A percentile compares a stretch with the other conserved stretches of the same genome.
Conservation (phyloP, 257 asterid genomes). For the Mitragyna speciosa region DNA sequence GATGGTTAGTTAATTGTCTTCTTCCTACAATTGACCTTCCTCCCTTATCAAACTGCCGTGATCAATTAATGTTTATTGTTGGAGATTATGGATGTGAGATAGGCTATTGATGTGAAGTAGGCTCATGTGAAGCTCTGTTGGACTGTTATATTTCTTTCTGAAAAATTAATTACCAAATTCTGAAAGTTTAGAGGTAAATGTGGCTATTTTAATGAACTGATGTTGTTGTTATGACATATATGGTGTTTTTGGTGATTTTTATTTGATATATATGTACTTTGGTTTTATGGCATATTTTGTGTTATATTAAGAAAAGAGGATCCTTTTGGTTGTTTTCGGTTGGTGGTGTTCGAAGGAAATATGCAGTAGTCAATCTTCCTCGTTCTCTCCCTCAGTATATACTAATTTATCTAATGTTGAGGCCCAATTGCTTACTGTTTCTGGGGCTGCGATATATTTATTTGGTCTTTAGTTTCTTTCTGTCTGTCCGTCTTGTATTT, state of each 20-base stretch:
- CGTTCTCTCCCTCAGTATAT: not conserved
- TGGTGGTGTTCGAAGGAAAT: not conserved
- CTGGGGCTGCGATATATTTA: not conserved
- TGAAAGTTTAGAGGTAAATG: not conserved
- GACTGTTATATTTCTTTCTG: no score
- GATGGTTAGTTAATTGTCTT: slow-evolving; percentile 54
- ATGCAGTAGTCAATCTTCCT: not conserved
- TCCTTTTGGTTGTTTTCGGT: not conserved
- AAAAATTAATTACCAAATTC: not conserved
- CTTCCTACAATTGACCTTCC: not conserved
- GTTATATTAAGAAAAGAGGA: not conserved
- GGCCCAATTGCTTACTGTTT: not conserved
- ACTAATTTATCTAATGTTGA: not conserved
- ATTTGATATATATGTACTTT: not conserved
- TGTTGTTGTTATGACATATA: not conserved
- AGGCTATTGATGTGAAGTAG: not conserved
- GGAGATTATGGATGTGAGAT: no score
- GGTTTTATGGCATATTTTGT: not conserved
- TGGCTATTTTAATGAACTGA: not conserved
- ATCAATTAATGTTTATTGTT: not conserved
- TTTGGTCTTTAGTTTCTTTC: not conserved
- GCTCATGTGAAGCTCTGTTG: not conserved
- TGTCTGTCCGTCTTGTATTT: not conserved
- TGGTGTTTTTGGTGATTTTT: not conserved
- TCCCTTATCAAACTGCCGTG: not conserved